Conservation (phyloP, 805 yeast species). For the Ogataea sp. region DNA sequence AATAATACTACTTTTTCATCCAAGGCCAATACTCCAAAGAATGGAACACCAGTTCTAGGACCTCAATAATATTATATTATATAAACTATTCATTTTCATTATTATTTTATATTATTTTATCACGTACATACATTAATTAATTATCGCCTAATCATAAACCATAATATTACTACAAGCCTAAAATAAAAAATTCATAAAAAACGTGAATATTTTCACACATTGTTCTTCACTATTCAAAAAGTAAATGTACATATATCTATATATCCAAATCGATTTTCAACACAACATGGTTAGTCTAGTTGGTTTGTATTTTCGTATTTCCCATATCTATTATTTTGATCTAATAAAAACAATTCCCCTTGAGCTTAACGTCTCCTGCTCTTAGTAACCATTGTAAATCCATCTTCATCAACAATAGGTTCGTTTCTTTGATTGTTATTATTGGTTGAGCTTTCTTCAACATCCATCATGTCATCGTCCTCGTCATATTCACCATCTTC, state of each 20-base stretch:
- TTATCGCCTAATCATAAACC: no score
- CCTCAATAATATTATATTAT: neutral
- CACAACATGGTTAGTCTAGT: no score
- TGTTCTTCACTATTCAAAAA: no score
- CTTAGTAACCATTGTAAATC: conserved; percentile 80
- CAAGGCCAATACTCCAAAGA: neutral
- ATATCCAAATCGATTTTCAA: no score
- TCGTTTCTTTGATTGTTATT: no score
- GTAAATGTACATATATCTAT: no score
- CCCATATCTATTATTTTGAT: neutral
- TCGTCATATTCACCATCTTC: conserved; percentile 36
- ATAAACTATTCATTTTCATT: neutral
- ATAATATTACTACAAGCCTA: no score
- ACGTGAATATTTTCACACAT: no score
- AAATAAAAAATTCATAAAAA: no score
- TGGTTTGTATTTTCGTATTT: neutral
- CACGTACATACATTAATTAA: no score
- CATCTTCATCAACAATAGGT: conserved; percentile 77
- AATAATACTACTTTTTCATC: neutral
- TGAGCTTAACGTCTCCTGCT: conserved; percentile 39
- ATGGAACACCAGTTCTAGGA: neutral
- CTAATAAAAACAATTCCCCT: neutral
- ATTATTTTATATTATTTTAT: neutral
- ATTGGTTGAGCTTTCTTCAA: conserved; percentile 13
- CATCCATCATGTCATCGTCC: conserved; percentile 27